Evolutionary conservation across 1,284 basidiomycete species (phyloP).

Genomic region (Veloboletus limbatus): DNA sequence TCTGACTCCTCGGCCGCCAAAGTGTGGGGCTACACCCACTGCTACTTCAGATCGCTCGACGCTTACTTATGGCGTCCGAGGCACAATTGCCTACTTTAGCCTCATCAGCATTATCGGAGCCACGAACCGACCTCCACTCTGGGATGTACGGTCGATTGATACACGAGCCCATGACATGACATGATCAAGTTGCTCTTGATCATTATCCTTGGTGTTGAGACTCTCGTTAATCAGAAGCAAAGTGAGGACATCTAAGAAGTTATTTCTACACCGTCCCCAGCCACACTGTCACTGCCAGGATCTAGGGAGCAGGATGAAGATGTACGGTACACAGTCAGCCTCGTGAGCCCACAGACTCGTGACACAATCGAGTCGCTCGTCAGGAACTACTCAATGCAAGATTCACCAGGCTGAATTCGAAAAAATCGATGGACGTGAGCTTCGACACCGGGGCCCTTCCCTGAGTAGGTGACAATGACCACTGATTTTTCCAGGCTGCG

Average conservation of each 20-base stretch:
- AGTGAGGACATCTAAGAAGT: too few relatives aligned
- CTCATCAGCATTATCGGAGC: slow-evolving; percentile 82
- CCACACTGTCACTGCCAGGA: too few relatives aligned
- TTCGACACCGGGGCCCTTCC: slow-evolving; percentile 72
- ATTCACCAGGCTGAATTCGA: slow-evolving; percentile 78
- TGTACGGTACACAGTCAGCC: too few relatives aligned
- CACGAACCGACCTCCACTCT: slow-evolving; percentile 84
- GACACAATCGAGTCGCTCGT: slow-evolving; percentile 69
- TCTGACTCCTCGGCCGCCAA: too few relatives aligned
- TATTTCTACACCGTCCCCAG: too few relatives aligned
- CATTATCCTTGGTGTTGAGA: slow-evolving; percentile 85
- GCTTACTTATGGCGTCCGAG: slow-evolving; percentile 76
- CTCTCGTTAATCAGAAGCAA: slow-evolving; percentile 83
- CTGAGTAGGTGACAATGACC: slow-evolving; percentile 80
- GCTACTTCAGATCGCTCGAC: slow-evolving; percentile 45
- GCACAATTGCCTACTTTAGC: slow-evolving; percentile 86
- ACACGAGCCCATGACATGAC: slow-evolving; percentile 83
- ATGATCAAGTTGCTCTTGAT: slow-evolving; percentile 78
- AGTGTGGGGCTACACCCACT: too few relatives aligned
- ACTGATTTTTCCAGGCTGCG: slow-evolving; percentile 93
- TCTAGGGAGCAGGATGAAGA: too few relatives aligned
- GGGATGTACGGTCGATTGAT: slow-evolving; percentile 86
- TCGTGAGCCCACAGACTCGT: slow-evolving; percentile 84
- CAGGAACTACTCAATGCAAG: slow-evolving; percentile 65
- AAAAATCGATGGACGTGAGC: slow-evolving; percentile 69